Base-by-base conservation (phyloP, 2,329 filamentous ascomycete genomes). In the Gnomoniopsis sp. region DNA sequence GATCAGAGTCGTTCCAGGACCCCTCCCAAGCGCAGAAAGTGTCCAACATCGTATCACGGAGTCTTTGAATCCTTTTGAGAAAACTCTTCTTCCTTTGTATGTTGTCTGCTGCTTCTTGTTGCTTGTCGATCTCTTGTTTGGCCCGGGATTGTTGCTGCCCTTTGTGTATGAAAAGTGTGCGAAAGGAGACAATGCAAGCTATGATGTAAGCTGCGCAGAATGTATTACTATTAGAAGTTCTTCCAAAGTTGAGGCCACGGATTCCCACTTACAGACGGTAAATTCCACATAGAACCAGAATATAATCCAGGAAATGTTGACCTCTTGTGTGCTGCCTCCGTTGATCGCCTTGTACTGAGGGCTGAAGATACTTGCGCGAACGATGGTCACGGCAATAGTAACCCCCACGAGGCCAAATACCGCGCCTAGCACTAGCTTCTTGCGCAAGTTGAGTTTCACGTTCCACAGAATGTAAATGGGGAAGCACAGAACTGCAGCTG, bases 141-240 rank as follows among this genome's bases (percentile, higher is more conserved):
- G 49, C 41, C 11, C 34, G 15, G 21, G 36, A 43, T 12, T 22
- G 43, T 17, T 48, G 30, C 7, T 57, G 23, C 33, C 52, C 55
- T n/a, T 47, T 46, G 14, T 62, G 57, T 17, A 64, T 60, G n/a
- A 62, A 65, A 1, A 65, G 63, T 12, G 58, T 53, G 19, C 63
- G 64, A 55, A 66, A 66, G 2, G 64, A 66, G 17, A 66, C 59
- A 26, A 64, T 46, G 44, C 64, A 66, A 34, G 64, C 64, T 19
- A 66, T 53, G 4, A 65, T 26, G 30, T 60, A 64, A n/a, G 64
- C 64, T 58, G 22, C 6, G 41, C 22, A 41, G 34, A 17, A 11
- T 12, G 15, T 19, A 22, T 8, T 23, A 22, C 44, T 23, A 21
- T 47, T 1, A 47, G 44, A 8, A 43, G 10, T 17, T 47, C 3